phyloP scores from a whole-genome alignment of 306 rosid genomes.

The Acacia melanoxylon region DNA sequence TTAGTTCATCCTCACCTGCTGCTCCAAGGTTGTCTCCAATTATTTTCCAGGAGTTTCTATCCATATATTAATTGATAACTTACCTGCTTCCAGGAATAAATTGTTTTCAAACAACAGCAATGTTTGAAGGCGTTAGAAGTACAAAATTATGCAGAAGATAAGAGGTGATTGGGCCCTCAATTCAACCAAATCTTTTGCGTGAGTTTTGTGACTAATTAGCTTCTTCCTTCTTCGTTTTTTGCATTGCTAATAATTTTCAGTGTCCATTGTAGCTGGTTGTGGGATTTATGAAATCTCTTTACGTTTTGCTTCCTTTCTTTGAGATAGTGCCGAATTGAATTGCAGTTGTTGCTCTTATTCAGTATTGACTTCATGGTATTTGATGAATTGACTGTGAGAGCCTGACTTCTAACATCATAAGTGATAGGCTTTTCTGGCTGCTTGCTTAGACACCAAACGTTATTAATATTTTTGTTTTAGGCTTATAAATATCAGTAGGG shows the following conservation, averaged over 20 bases:
- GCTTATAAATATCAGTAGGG: not conserved
- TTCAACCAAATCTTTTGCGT: no score
- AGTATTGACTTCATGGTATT: slow-evolving; percentile 17
- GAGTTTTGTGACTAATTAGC: slow-evolving; percentile 32
- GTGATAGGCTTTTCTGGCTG: not conserved
- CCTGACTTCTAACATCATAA: not conserved
- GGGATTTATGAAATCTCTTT: slow-evolving; percentile 22
- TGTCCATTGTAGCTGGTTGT: slow-evolving; percentile 9
- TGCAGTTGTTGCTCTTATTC: slow-evolving; percentile 19
- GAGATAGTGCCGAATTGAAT: not conserved
- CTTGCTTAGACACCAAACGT: not conserved
- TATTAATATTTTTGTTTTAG: not conserved
- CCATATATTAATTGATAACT: not conserved
- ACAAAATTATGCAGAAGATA: no score
- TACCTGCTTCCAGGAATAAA: not conserved
- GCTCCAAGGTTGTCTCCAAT: not conserved
- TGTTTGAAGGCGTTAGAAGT: no score
- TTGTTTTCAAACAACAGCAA: no score
- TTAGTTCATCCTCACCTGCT: not conserved
- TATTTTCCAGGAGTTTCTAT: no score
- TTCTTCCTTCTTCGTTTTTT: not conserved
- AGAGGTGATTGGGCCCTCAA: no score
- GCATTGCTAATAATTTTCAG: not conserved
- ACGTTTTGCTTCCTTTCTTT: not conserved
- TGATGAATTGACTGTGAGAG: slow-evolving; percentile 27